Conservation (phyloP, 2,329 filamentous ascomycete genomes). For the Exophiala aquamarina region DNA sequence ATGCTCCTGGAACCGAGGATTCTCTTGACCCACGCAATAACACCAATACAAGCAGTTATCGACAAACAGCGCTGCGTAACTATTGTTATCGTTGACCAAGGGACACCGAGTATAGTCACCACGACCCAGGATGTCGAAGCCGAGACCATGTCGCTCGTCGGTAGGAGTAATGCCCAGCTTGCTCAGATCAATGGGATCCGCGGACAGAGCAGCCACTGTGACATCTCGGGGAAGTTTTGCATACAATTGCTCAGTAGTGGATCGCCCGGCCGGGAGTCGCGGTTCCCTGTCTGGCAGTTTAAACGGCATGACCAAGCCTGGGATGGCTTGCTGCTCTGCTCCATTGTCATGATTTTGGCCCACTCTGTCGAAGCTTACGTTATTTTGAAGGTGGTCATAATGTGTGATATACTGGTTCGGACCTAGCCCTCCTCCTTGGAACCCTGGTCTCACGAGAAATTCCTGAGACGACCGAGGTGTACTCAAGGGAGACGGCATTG, state of each 20-base stretch:
- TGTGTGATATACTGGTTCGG: too few species aligned
- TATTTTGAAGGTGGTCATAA: too few species aligned
- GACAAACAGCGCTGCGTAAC: constrained; percentile 7
- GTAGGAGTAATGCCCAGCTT: too few species aligned
- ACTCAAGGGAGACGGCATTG: constrained; percentile 11
- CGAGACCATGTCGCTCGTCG: constrained; percentile 3
- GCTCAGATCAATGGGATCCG: background rate
- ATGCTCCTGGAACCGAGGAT: constrained; percentile 1
- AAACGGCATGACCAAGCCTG: constrained; percentile 7
- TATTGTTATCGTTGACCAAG: constrained; percentile 13
- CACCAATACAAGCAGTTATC: constrained; percentile 17
- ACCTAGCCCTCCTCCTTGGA: too few species aligned
- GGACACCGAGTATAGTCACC: constrained; percentile 10
- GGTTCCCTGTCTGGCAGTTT: constrained; percentile 1
- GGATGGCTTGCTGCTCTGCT: constrained; percentile 5
- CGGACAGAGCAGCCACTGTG: background rate
- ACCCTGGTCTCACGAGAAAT: background rate
- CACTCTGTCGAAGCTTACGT: too few species aligned
- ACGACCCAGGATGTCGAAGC: constrained; percentile 7
- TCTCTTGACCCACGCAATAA: constrained; percentile 15
- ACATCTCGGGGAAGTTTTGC: background rate
- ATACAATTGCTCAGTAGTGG: constrained; percentile 1
- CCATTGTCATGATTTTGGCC: too few species aligned
- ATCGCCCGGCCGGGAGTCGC: background rate
- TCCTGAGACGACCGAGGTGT: constrained; percentile 7